Conservation (phyloP, 2,329 filamentous ascomycete species). For the Neofusicoccum cordaticola region DNA sequence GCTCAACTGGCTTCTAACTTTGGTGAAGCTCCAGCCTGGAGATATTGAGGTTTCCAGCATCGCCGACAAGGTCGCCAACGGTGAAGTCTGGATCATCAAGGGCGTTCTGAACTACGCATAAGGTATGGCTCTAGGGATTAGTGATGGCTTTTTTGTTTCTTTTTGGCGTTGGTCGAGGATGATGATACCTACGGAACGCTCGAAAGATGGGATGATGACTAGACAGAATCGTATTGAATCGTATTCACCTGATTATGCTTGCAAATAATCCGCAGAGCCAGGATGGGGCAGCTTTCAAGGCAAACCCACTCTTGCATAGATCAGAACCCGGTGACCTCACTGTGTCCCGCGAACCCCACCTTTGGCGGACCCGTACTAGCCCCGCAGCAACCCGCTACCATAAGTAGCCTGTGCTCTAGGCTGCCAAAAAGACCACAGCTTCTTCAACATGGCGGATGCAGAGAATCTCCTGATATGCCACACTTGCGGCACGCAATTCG, state of each 20-base stretch:
- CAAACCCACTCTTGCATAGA: neutral
- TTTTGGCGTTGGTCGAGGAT: neutral
- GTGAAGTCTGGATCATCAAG: conserved; percentile 78
- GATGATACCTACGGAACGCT: neutral
- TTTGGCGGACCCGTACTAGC: neutral
- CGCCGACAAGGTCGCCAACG: conserved; percentile 76
- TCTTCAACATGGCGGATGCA: conserved; percentile 3
- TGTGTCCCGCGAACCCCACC: conserved; percentile 1
- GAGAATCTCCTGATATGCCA: conserved; percentile 58
- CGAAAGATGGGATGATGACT: neutral
- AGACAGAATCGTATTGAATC: neutral
- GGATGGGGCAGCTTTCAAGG: no score
- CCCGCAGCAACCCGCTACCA: neutral
- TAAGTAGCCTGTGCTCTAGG: neutral
- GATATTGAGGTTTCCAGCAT: conserved; percentile 73
- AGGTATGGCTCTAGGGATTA: neutral
- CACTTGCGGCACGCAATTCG: conserved; percentile 70
- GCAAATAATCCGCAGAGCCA: no score
- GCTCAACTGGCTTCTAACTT: conserved; percentile 5
- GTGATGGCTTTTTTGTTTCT: neutral
- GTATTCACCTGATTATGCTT: neutral
- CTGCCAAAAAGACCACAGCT: neutral
- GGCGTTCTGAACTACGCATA: conserved; percentile 49
- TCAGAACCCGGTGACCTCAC: neutral
- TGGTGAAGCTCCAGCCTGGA: conserved; percentile 69